Base-by-base conservation (phyloP, 169 alveolate genomes). In the Plasmodium vinckei region DNA sequence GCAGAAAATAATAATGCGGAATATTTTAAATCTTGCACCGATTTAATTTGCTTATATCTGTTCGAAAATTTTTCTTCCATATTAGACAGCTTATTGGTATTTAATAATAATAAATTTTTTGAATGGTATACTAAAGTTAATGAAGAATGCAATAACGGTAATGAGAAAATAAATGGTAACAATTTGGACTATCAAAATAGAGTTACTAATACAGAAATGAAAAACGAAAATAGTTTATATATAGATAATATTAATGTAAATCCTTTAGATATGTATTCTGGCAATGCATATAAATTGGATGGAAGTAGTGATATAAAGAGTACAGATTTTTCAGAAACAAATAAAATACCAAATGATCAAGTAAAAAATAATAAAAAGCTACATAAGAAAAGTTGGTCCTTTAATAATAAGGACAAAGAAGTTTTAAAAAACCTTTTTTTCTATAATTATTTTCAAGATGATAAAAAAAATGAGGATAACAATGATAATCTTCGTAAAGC, bases 21-120 rank as follows among this genome's bases (percentile, higher is more conserved):
- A 17, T 21, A 77, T 2, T 23, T 77, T 15, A 64, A 77, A 21
- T 46, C 77, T 27, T 77, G 67, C 54, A 49, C 21, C 23, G 88
- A 77, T 21, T 77, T 77, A 56, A 77, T 77, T 25, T 77, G 88
- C 44, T 21, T 68, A 56, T 77, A 77, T 54, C 75, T 77, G 9
- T 77, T 63, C 54, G 57, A 63, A 44, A 46, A 77, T 42, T 68
- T 77, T 56, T 27, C 88, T 1, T 33, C 19, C 21, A 68, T 64
- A 0, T 17, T 77, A 44, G 88, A 77, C 33, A 44, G 53, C 39
- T 64, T 64, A 46, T 56, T 77, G 65, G 42, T 77, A 46, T 57
- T 53, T 7, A 77, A 64, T 77, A 75, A 65, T 10, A 51, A 56
- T 56, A n/a, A 56, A 42, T 12, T 77, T 33, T 77, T 53, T 0